Evolutionary conservation across 257 asterid species (phyloP).

Genomic region (Osmanthus fragrans): DNA sequence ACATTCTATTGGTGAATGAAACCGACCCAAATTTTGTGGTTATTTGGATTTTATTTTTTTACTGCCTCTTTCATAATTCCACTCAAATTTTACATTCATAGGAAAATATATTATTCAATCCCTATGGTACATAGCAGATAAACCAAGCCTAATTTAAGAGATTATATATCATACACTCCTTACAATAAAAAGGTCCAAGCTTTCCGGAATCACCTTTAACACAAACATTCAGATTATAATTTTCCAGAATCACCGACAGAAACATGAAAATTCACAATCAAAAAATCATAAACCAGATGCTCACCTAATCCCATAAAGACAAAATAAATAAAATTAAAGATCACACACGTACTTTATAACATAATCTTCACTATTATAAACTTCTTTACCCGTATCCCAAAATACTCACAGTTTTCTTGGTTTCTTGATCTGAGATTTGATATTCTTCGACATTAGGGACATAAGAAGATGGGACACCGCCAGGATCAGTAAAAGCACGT

Average conservation of each 20-base stretch:
- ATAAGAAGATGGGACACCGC: constrained; percentile 61
- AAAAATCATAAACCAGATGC: too few relatives aligned
- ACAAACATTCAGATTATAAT: not conserved
- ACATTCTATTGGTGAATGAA: not conserved
- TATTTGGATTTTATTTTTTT: not conserved
- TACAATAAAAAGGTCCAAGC: not conserved
- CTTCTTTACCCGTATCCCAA: constrained; percentile 6
- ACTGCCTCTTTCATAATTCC: not conserved
- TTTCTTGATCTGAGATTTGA: constrained; percentile 41
- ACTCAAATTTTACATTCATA: not conserved
- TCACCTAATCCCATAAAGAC: too few relatives aligned
- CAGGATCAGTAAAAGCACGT: constrained; percentile 64
- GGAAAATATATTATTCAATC: not conserved
- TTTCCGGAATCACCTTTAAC: not conserved
- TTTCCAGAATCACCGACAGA: not conserved
- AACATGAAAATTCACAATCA: not conserved
- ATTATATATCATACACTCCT: not conserved
- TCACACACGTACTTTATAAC: not conserved
- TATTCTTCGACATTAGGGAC: constrained; percentile 55
- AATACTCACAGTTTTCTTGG: constrained; percentile 45
- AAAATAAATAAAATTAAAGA: too few relatives aligned
- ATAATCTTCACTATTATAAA: not conserved
- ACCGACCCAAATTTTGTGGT: not conserved
- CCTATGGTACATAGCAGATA: not conserved
- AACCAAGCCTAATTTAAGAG: not conserved